Base-by-base conservation (phyloP, 2,329 filamentous ascomycete species). In the Chrysoporthe puriensis region DNA sequence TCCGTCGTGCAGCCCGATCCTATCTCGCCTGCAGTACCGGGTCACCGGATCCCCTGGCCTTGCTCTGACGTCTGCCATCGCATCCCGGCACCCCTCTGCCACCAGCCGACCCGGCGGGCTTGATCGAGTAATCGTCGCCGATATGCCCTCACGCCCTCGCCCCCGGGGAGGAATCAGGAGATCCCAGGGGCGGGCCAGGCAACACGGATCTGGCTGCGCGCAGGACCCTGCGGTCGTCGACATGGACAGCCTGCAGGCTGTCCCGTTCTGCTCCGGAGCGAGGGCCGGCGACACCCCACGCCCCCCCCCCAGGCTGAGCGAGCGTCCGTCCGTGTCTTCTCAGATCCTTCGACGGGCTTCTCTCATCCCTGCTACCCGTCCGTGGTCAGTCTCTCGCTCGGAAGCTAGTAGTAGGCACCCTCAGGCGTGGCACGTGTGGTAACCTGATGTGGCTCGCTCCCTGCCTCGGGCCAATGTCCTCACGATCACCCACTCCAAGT, bases 391-490 rank as follows among this genome's bases (percentile, higher is more conserved):
- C 14, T 13, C 54, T 32, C 42, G 50, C 34, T 59, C 52, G 54
- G 52, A 58, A 21, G 9, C 11, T 54, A 13, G 13, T 54, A 13
- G 44, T 32, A 62, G 48, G 18, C 69, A 69, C 48, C 46, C 46
- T 11, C 13, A 13, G 14, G 54, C 54, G 34, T 42, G 32, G 36
- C 56, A 58, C 16, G 62, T 44, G 71, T 74, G 71, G 72, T 74
- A 67, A 61, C 64, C 67, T 67, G 67, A 59, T 64, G 62, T 48
- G 66, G 56, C 42, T 44, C 64, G 21, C 59, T 64, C 40, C 73
- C 71, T 70, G 67, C 73, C 73, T 79, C 78, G 78, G 78, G 75
- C 72, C 76, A 79, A 79, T 79, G 75, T 79, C 76, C 70, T 73
- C 71, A 73, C 77, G 77, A 78, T 73, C 72, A 71, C 62, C 68